Base-by-base conservation (phyloP, 345 rosid genomes). In the Salix udensis region DNA sequence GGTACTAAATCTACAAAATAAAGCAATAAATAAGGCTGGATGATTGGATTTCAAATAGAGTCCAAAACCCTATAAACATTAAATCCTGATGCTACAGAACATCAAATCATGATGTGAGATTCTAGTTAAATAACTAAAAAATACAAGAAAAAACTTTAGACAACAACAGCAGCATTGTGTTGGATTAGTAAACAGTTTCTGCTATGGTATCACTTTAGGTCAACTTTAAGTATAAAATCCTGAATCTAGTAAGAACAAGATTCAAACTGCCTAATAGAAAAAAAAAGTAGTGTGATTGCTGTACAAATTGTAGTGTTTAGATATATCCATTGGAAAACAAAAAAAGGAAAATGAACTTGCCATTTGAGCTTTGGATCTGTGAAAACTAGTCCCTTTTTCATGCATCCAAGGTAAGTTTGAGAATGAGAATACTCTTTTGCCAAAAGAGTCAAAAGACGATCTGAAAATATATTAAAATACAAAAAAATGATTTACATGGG, bases 371-470 rank as follows among this genome's bases (percentile, higher is more conserved):
- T 90, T 40, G 94, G 94, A 88, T 94, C 91, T 76, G 90, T 91
- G 79, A 92, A 94, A 74, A 94, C 94, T 1, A 91, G 92, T 71
- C 97, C 97, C 82, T 94, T 92, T 68, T 92, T 94, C 91, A 94
- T 71, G 90, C 98, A 94, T 76, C 98, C 98, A 34, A 94, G 86
- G 83, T 94, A 94, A 75, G 97, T 94, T 81, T 88, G 94, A 34
- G 97, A 82, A 85, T 91, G 94, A 80, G 86, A 30, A 77, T 97
- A 88, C 64, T 95, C 97, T 85, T 89, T 88, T 36, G 97, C 93
- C 87, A 94, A 82, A 65, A 94, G 88, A 78, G 88, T 76, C 3
- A 97, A 91, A 71, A 94, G 87, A 24, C 95, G 87, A 87, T 94
- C 98, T 92, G 78, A 1, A 70, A 48, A 70, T 61, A 79, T 73